phyloP scores from a whole-genome alignment of 1,284 basidiomycete species.

The Pseudomicrostroma phylloplanum region DNA sequence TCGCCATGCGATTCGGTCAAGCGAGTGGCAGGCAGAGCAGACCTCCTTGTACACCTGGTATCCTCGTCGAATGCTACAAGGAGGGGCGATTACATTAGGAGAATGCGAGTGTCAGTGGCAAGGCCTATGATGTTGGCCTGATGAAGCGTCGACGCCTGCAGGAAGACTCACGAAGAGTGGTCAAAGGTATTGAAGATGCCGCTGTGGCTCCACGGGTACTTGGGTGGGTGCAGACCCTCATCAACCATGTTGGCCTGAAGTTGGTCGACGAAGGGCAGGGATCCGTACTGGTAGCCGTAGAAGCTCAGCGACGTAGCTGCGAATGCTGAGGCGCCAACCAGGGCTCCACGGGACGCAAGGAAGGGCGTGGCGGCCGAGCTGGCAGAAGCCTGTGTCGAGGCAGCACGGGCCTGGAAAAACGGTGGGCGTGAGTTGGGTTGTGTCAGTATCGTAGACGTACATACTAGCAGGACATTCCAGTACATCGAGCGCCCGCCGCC shows the following conservation, averaged over 20 bases:
- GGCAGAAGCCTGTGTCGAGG: conserved; percentile 34
- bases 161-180: conserved; percentile 60
- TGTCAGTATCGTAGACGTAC: not conserved
- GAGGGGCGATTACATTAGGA: not conserved
- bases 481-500: too few relatives aligned
- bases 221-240: conserved; percentile 83
- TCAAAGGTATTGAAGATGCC: conserved; percentile 86
- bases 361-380: conserved; percentile 37
- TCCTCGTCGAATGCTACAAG: conserved; percentile 80
- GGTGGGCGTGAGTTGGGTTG: not conserved
- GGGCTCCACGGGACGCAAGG: conserved; percentile 68
- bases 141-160: not conserved
- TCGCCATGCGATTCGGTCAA: conserved; percentile 99
- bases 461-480: too few relatives aligned
- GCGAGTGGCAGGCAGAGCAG: conserved; percentile 95
- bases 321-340: conserved; percentile 69
- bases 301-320: conserved; percentile 84
- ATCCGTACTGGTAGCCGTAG: conserved; percentile 92
- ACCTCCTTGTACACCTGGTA: conserved; percentile 99
- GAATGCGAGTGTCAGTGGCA: not conserved
- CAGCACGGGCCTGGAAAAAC: conserved; percentile 31
- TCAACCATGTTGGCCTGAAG: conserved; percentile 58
- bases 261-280: conserved; percentile 49
- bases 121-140: not conserved
- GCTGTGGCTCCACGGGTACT: conserved; percentile 85